Percentiles rank a stretch among this genome's conserved stretches.
Conservation (phyloP, 257 asterid species). For the Echium plantagineum region DNA sequence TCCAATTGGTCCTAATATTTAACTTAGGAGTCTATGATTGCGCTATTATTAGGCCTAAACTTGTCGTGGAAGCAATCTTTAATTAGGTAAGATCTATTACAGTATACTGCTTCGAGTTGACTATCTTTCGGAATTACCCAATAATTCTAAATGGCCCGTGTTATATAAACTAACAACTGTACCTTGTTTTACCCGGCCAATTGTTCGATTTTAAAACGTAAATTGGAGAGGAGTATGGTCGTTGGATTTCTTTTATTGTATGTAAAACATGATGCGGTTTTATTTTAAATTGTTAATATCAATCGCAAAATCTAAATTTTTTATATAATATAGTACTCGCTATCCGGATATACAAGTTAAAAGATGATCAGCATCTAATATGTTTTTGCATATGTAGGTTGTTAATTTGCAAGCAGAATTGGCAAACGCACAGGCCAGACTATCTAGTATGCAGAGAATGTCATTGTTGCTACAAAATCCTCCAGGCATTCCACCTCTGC, state of each 20-base stretch:
- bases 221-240: too few relatives aligned
- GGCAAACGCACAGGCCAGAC: slow-evolving; percentile 71
- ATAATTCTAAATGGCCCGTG: not conserved
- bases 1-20: too few relatives aligned
- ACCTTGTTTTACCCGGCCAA: too few relatives aligned
- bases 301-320: not conserved
- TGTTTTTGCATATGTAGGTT: slow-evolving; percentile 26
- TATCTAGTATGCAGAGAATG: slow-evolving; percentile 37
- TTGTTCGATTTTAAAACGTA: too few relatives aligned
- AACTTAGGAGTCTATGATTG: slow-evolving; percentile 7
- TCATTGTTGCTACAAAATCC: slow-evolving; percentile 9
- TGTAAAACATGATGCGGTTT: too few relatives aligned
- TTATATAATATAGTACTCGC: too few relatives aligned
- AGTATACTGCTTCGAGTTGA: slow-evolving; percentile 9
- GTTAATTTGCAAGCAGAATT: slow-evolving; percentile 76
- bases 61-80: not conserved
- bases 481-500: slow-evolving; percentile 6
- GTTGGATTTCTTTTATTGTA: too few relatives aligned
- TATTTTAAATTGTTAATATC: not conserved
- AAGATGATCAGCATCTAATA: not conserved
- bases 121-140: slow-evolving; percentile 2
- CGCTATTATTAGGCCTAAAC: slow-evolving; percentile 3
- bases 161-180: not conserved
- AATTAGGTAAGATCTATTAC: slow-evolving; percentile 11
- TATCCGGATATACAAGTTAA: not conserved